Evolutionary conservation across 2,329 filamentous ascomycete species (phyloP).

Genomic region (Trichophyton rubrum): DNA sequence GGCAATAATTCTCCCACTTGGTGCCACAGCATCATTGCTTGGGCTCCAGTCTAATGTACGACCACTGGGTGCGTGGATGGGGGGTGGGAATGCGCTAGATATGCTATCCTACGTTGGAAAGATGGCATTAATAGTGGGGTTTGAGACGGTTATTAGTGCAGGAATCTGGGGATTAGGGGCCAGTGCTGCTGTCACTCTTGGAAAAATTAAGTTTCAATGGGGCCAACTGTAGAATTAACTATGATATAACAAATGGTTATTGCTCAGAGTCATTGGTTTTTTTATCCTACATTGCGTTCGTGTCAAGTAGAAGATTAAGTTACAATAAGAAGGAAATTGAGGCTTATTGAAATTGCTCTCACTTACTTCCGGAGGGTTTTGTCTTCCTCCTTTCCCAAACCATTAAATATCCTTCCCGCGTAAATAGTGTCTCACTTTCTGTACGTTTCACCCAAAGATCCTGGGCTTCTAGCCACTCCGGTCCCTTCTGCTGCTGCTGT

Average conservation of each 20-base stretch:
- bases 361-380: conserved; percentile 5
- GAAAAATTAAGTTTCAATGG: conserved; percentile 31
- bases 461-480: conserved; percentile 87
- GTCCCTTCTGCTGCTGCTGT: conserved; percentile 34
- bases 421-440: conserved; percentile 76
- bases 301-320: not conserved
- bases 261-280: not conserved
- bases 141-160: conserved; percentile 27
- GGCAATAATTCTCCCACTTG: conserved; percentile 11
- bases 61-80: conserved; percentile 23
- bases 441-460: conserved; percentile 87
- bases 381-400: conserved; percentile 76
- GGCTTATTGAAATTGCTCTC: not conserved
- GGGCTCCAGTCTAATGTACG: conserved; percentile 22
- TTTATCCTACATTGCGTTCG: not conserved
- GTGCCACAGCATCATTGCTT: conserved; percentile 7
- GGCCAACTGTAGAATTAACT: conserved; percentile 16
- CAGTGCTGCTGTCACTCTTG: conserved; percentile 27
- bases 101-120: conserved; percentile 26
- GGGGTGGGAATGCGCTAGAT: conserved; percentile 22
- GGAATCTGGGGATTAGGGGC: conserved; percentile 29
- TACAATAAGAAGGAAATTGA: not conserved
- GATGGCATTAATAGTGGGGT: conserved; percentile 25
- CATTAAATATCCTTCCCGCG: conserved; percentile 90
- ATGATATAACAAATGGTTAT: not conserved